phyloP scores from a whole-genome alignment of 495 filamentous ascomycete genomes.

The Penicillium roqueforti region DNA sequence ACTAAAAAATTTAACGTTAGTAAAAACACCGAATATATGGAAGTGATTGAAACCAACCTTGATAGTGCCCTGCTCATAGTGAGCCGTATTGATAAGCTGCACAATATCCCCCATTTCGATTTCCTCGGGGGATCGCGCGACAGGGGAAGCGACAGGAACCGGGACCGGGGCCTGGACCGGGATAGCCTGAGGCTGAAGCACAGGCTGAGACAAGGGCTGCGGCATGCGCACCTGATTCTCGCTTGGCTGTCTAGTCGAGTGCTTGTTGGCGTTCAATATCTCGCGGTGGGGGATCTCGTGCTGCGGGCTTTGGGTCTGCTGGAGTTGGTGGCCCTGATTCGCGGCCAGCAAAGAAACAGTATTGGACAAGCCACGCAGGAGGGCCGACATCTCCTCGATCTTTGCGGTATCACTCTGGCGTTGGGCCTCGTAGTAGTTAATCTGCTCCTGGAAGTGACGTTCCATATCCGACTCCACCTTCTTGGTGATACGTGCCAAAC shows the following conservation, averaged over 20 bases:
- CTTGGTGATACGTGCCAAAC: slow-evolving; percentile 54
- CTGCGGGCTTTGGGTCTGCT: slow-evolving; percentile 53
- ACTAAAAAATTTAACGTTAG: slow-evolving; percentile 48
- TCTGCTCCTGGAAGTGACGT: slow-evolving; percentile 55
- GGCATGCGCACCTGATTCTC: slow-evolving; percentile 12
- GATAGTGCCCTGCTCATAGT: slow-evolving; percentile 67
- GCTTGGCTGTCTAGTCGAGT: slow-evolving; percentile 8
- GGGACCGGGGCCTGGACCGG: slow-evolving; percentile 3
- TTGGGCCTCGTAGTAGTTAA: slow-evolving; percentile 63
- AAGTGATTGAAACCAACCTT: slow-evolving; percentile 42
- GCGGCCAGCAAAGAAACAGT: slow-evolving; percentile 68
- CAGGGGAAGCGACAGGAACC: slow-evolving; percentile 4
- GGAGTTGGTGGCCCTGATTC: slow-evolving; percentile 49
- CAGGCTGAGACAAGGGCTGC: slow-evolving; percentile 13
- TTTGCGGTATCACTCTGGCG: slow-evolving; percentile 67
- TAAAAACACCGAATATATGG: neutral
- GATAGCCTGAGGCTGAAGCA: slow-evolving; percentile 22
- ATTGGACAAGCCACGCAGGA: slow-evolving; percentile 66
- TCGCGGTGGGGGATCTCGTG: slow-evolving; percentile 26
- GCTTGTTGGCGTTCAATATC: slow-evolving; percentile 1
- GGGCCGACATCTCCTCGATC: slow-evolving; percentile 74
- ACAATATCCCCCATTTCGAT: slow-evolving; percentile 61
- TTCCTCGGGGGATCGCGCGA: slow-evolving; percentile 53
- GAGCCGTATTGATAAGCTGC: slow-evolving; percentile 57
- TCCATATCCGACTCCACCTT: slow-evolving; percentile 64